These are phyloP conservation scores for Paramecium sonneborni DNA, from an alignment of 73 alveolate genomes.

Conservation along the genomic window DNA sequence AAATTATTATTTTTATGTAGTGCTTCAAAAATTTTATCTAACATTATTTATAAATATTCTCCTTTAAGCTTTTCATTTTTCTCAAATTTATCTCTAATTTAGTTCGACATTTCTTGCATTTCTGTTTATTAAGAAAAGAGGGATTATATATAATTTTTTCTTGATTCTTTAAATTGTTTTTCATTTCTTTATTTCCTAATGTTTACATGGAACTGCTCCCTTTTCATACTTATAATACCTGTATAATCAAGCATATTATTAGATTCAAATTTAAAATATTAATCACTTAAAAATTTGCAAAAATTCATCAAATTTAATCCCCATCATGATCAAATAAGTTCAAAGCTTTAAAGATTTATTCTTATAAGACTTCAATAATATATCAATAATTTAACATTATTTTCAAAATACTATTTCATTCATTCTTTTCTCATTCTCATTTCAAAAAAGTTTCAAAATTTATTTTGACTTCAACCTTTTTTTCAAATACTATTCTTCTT, in stretches of 20 bases:
- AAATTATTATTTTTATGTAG: neutral
- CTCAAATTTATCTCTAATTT: constrained; percentile 8
- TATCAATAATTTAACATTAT: neutral
- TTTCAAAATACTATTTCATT: neutral
- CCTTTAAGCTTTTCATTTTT: neutral
- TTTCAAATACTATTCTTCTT: neutral
- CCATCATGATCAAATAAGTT: neutral
- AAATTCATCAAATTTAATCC: neutral
- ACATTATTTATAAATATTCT: neutral
- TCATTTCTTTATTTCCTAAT: neutral
- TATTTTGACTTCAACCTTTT: neutral
- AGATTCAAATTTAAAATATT: neutral
- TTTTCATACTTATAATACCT: neutral
- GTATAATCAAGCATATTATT: neutral
- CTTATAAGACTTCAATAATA: neutral
- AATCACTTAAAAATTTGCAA: constrained; percentile 29
- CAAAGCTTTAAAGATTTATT: neutral
- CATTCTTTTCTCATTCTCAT: neutral
- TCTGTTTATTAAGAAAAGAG: neutral
- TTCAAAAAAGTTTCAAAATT: neutral
- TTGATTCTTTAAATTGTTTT: neutral
- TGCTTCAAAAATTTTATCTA: neutral
- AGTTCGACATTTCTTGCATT: neutral
- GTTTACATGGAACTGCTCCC: neutral
- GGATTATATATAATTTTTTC: neutral